Base-by-base conservation (phyloP, 169 alveolate species). In the Eimeria tenella region DNA sequence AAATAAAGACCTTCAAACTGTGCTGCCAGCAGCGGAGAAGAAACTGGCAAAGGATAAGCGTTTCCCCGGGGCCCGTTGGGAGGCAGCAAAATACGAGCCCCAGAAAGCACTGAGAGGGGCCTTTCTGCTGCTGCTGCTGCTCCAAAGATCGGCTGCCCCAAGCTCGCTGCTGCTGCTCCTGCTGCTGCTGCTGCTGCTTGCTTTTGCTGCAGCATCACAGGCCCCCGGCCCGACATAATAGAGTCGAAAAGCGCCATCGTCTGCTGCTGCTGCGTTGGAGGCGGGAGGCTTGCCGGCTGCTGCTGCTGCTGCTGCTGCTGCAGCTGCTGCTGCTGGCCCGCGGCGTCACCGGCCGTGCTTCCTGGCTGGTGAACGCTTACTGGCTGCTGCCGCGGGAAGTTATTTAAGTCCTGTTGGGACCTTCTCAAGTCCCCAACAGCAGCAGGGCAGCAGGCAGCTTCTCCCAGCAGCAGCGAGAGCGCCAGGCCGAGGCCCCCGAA, bases 281-380 rank as follows among this genome's bases (percentile, higher is more conserved):
- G 55, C 31, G 56, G 58, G 7, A 56, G 25, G 42, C 19, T 9
- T 23, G 73, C 89, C 21, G 52, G 52, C 89, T 7, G 58, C n/a
- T 81, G 89, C 89, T 53, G 89, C 73, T 56, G 89, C 21, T 55
- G 89, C n/a, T 77, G 86, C 68, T 77, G 82, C n/a, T 71, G 82
- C 56, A 31, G 81, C 81, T 71, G 81, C 56, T 8, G 81, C 52
- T 70, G 25, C 86, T 74, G 86, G 53, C 52, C 31, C 25, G 19
- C 31, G 53, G 19, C 31, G 79, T 21, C 17, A 13, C 52, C 4
- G 74, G 53, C 10, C 5, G 70, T 4, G 58, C 9, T 6, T 21
- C 42, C 73, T 8, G 21, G n/a, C 58, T 55, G 70, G 42, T 81
- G 89, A 4, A 56, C 50, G 56, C 73, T 9, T 11, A 81, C 56